Base-by-base conservation (phyloP, 805 yeast genomes). In the Cyberlindnera nakhonratchasimensis region DNA sequence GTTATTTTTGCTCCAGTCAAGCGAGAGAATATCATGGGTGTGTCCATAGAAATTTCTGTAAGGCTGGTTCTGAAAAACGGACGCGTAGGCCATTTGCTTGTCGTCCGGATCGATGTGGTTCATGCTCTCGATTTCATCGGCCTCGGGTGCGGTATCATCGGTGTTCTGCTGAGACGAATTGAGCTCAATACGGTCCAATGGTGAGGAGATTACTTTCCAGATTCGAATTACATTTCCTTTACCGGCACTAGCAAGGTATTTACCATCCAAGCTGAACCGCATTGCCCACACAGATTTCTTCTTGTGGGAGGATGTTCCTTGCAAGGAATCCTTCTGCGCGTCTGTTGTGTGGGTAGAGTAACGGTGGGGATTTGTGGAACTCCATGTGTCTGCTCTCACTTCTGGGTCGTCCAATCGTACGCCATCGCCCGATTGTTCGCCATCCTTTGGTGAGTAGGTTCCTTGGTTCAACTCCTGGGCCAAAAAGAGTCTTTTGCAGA, bases 1-100 rank as follows among this genome's bases (percentile, higher is more conserved):
- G 58, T 82, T 82, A 63, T 88, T 89, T 53, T 82, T 82, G 39
- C 95, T 83, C 97, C 97, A 90, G 54, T 86, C 86, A 25, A 90
- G 57, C 10, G 85, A 77, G n/a, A 87, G 61, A 13, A 91, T 72
- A 45, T 87, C 84, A 34, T 75, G 75, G 1, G 74, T 62, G 61
- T 91, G 97, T 14, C 86, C 93, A 31, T 59, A 62, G 47, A 79
- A 83, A 12, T 72, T 72, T 23, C 76, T 70, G 13, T 71, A 58
- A 0, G 97, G 96, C 10, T 57, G 59, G 4, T 79, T 75, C 49
- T 80, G 82, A 59, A 90, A 89, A 2, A 90, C 86, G 0, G 96
- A 91, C 0, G 95, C 95, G 53, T 73, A 75, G 7, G 67, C 59
- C 8, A 48, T 35, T 32, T 51, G 46, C 14, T 21, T 38, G 4